Percentiles rank a stretch among this genome's conserved stretches.
phyloP scores from a whole-genome alignment of 2,329 filamentous ascomycete species.

The Exophiala sp. region DNA sequence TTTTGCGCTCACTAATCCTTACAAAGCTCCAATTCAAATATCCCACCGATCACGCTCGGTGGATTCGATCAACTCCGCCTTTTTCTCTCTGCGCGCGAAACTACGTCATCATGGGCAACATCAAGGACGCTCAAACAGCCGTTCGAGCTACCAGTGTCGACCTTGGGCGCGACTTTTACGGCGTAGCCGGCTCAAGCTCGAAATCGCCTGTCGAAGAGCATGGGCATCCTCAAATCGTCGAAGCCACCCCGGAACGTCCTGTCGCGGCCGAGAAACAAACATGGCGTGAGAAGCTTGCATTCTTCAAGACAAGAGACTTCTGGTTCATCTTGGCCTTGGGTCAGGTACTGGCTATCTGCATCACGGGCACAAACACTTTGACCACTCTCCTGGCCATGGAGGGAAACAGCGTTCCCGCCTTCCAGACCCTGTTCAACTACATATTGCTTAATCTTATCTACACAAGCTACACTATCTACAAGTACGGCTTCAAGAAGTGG shows the following conservation, averaged over 20 bases:
- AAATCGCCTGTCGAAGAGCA: conserved; percentile 27
- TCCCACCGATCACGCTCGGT: background rate
- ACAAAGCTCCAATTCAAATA: conserved; percentile 46
- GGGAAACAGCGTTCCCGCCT: conserved; percentile 81
- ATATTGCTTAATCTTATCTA: conserved; percentile 78
- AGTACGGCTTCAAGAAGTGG: conserved; percentile 73
- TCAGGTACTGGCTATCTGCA: conserved; percentile 82
- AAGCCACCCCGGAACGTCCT: conserved; percentile 22
- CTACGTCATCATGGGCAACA: conserved; percentile 20
- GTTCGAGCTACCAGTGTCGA: conserved; percentile 25
- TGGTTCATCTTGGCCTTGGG: conserved; percentile 78
- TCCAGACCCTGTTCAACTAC: conserved; percentile 96
- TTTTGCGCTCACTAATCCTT: conserved; percentile 52
- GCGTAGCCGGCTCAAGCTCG: conserved; percentile 13
- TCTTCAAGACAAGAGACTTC: conserved; percentile 80
- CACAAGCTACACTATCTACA: conserved; percentile 72
- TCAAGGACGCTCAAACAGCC: conserved; percentile 18
- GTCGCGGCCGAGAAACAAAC: conserved; percentile 45
- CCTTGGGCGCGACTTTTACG: conserved; percentile 15
- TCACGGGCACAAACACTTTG: conserved; percentile 90
- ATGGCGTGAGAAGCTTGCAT: conserved; percentile 53
- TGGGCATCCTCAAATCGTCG: conserved; percentile 36
- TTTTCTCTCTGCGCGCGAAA: background rate
- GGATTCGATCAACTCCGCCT: background rate
- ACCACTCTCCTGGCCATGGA: conserved; percentile 66